A percentile compares a stretch with the other conserved stretches of the same genome.
phyloP scores from a whole-genome alignment of 495 filamentous ascomycete species.

The Penicillium pulvis region DNA sequence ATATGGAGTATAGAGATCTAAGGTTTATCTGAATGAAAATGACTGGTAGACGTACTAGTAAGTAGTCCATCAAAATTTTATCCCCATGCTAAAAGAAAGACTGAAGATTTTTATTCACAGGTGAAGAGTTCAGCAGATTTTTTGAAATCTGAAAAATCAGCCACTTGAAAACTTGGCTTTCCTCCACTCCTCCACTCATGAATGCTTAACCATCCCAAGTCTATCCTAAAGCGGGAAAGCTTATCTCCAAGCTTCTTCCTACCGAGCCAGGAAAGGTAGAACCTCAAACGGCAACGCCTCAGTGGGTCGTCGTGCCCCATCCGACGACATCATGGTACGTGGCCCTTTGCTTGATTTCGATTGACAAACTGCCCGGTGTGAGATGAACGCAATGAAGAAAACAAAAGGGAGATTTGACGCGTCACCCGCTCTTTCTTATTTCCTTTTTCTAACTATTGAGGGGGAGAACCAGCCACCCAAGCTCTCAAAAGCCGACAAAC shows the following conservation, averaged over 20 bases:
- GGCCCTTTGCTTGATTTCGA: constrained; percentile 3
- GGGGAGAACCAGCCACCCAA: constrained; percentile 57
- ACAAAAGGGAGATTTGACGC: constrained; percentile 19
- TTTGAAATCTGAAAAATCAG: not conserved
- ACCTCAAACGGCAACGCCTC: constrained; percentile 1
- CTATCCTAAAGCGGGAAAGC: constrained; percentile 13
- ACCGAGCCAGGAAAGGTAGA: constrained; percentile 6
- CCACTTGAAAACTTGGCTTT: constrained; percentile 9
- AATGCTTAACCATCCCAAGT: constrained; percentile 15
- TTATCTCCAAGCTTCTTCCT: constrained; percentile 13
- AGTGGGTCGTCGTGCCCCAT: constrained; percentile 8
- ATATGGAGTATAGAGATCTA: no score
- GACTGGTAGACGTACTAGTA: no score
- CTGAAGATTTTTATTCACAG: not conserved
- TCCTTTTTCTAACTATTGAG: constrained; percentile 2
- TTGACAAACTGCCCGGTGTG: not conserved
- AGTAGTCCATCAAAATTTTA: no score
- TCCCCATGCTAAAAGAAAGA: not conserved
- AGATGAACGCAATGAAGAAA: not conserved
- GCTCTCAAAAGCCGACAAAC: constrained; percentile 61
- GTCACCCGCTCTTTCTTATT: constrained; percentile 4
- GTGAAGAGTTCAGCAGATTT: not conserved
- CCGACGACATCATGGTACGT: constrained; percentile 29
- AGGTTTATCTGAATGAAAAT: no score
- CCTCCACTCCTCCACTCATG: constrained; percentile 13